Conservation (phyloP, 768 basidiomycete species). For the Leccinum barrowsii region DNA sequence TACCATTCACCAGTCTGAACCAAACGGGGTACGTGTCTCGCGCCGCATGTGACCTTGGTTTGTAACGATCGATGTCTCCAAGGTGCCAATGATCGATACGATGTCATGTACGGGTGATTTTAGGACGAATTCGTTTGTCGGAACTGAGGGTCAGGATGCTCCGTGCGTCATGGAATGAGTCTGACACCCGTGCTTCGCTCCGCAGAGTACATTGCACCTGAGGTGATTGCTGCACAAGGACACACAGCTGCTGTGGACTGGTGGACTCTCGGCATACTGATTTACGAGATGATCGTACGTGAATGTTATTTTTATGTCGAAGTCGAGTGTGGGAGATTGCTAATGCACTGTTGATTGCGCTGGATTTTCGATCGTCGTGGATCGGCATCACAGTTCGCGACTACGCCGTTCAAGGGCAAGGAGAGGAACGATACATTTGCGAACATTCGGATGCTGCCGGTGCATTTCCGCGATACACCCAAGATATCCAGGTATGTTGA, state of each 20-base stretch:
- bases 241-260: conserved; percentile 99
- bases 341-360: conserved; percentile 35
- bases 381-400: conserved; percentile 70
- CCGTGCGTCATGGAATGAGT: conserved; percentile 6
- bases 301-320: conserved; percentile 27
- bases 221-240: conserved; percentile 94
- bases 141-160: conserved; percentile 80
- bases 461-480: conserved; percentile 82
- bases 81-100: conserved; percentile 94
- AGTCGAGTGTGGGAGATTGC: conserved; percentile 22
- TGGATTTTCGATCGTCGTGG: conserved; percentile 20
- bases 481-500: conserved; percentile 67
- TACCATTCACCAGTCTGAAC: conserved; percentile 78
- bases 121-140: conserved; percentile 98
- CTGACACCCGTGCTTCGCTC: conserved; percentile 18
- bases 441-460: conserved; percentile 86
- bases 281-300: conserved; percentile 98
- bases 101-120: conserved; percentile 97
- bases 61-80: conserved; percentile 10
- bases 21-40: conserved; percentile 71
- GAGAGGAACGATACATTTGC: conserved; percentile 94
- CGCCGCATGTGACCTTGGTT: neutral
- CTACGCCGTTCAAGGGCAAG: conserved; percentile 97
- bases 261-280: conserved; percentile 98
- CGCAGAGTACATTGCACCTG: conserved; percentile 97